Evolutionary conservation across 345 rosid genomes (phyloP).

Genomic region (Excoecaria cochinchinensis): DNA sequence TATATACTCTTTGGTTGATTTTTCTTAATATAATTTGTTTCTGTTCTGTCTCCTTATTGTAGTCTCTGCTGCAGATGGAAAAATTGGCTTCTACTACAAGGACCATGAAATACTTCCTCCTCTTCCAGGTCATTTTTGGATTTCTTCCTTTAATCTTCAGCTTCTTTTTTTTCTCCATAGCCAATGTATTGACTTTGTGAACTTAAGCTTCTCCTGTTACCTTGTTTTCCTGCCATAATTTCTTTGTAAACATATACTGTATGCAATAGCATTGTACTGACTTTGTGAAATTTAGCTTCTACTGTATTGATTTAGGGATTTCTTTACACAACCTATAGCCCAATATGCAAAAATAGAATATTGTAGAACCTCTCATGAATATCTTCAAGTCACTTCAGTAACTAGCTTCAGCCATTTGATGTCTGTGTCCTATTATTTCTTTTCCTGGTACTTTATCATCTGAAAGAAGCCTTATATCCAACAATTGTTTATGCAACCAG

Average conservation of each 20-base stretch:
- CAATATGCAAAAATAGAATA: not conserved
- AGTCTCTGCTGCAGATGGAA: slow-evolving; percentile 56
- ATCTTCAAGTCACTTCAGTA: not conserved
- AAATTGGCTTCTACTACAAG: slow-evolving; percentile 91
- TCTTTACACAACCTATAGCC: not conserved
- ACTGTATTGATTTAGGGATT: not conserved
- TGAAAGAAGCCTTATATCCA: slow-evolving; percentile 7
- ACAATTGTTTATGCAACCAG: slow-evolving; percentile 36
- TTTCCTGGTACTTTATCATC: not conserved
- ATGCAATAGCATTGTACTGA: not conserved
- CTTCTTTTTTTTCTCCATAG: not conserved
- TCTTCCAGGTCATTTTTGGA: slow-evolving; percentile 61
- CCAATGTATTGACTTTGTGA: not conserved
- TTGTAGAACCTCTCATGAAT: not conserved
- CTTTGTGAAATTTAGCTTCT: too few relatives aligned
- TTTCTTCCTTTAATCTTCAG: not conserved
- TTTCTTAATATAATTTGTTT: slow-evolving; percentile 10
- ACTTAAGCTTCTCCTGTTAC: slow-evolving; percentile 1
- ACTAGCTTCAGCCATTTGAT: slow-evolving; percentile 1
- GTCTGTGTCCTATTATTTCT: not conserved
- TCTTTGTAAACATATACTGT: not conserved
- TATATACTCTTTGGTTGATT: not conserved
- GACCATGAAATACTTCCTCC: slow-evolving; percentile 98
- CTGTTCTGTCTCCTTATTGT: slow-evolving; percentile 30
- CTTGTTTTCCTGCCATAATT: not conserved